phyloP scores from a whole-genome alignment of 257 asterid species.

The Solanum virginianum region DNA sequence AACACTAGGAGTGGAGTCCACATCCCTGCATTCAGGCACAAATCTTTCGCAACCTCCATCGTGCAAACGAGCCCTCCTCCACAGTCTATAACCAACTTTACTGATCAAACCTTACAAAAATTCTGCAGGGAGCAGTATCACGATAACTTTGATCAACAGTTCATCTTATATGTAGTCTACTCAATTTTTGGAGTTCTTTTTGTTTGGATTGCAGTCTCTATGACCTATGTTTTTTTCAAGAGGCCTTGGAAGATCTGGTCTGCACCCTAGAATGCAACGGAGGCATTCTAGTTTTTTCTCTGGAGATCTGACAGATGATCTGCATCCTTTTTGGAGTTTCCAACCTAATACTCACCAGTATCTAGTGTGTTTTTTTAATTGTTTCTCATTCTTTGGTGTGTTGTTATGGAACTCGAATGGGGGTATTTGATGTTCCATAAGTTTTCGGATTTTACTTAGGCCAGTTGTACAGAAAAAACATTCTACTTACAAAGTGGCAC shows the following conservation, averaged over 20 bases:
- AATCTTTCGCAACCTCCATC: conserved; percentile 67
- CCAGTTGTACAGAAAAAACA: conserved; percentile 74
- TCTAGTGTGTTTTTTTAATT: conserved; percentile 22
- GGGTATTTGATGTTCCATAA: conserved; percentile 38
- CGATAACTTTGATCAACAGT: conserved; percentile 20
- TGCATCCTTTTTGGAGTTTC: conserved; percentile 31
- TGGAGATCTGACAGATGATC: conserved; percentile 45
- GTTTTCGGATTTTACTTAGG: conserved; percentile 51
- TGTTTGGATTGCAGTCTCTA: conserved; percentile 48
- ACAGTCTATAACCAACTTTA: conserved; percentile 57
- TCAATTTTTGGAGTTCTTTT: conserved; percentile 29
- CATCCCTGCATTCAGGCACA: conserved; percentile 27
- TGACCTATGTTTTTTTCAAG: conserved; percentile 58
- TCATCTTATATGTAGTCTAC: conserved; percentile 22
- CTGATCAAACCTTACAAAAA: conserved; percentile 8
- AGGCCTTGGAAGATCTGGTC: conserved; percentile 70
- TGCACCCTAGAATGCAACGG: conserved; percentile 53
- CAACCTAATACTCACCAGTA: conserved; percentile 34
- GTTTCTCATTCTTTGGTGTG: conserved; percentile 66
- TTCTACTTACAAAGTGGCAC: conserved; percentile 71
- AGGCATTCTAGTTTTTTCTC: conserved; percentile 39
- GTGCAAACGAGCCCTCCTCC: conserved; percentile 98
- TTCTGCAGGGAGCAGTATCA: conserved; percentile 20
- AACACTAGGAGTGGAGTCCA: conserved; percentile 84
- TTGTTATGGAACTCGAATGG: conserved; percentile 38